A percentile compares a stretch with the other conserved stretches of the same genome.
Conservation (phyloP, 1,284 basidiomycete species). For the Boletellus deceptivus region DNA sequence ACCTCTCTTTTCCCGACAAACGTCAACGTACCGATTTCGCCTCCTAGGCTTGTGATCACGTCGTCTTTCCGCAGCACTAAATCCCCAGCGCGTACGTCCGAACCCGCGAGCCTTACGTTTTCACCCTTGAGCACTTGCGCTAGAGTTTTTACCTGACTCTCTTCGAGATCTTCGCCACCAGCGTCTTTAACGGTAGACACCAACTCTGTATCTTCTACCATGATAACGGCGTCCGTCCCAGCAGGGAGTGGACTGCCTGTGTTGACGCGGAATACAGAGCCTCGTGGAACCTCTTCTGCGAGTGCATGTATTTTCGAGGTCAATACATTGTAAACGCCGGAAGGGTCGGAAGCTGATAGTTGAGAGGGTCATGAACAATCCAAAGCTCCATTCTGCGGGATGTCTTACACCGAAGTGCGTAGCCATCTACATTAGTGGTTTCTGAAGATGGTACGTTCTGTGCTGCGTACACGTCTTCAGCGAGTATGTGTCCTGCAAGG, state of each 20-base stretch:
- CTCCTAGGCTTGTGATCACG: slow-evolving; percentile 63
- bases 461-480: slow-evolving; percentile 68
- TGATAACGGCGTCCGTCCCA: slow-evolving; percentile 78
- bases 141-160: slow-evolving; percentile 66
- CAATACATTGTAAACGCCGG: slow-evolving; percentile 71
- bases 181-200: slow-evolving; percentile 44
- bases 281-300: slow-evolving; percentile 43
- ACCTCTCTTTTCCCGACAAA: slow-evolving; percentile 78
- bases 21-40: slow-evolving; percentile 82
- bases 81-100: slow-evolving; percentile 69
- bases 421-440: slow-evolving; percentile 87
- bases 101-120: slow-evolving; percentile 73
- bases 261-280: slow-evolving; percentile 72
- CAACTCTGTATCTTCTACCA: slow-evolving; percentile 89
- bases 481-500: slow-evolving; percentile 68
- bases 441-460: slow-evolving; percentile 58
- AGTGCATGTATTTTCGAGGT: slow-evolving; percentile 52
- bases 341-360: slow-evolving; percentile 51
- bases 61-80: slow-evolving; percentile 65
- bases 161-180: slow-evolving; percentile 59
- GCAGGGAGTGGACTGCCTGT: slow-evolving; percentile 74
- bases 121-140: slow-evolving; percentile 64
- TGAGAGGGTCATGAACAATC: slow-evolving; percentile 4
- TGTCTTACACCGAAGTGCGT: slow-evolving; percentile 68
- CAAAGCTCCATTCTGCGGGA: background rate